A percentile compares a stretch with the other conserved stretches of the same genome.
phyloP scores from a whole-genome alignment of 495 filamentous ascomycete genomes.

The Thozetella sp. region DNA sequence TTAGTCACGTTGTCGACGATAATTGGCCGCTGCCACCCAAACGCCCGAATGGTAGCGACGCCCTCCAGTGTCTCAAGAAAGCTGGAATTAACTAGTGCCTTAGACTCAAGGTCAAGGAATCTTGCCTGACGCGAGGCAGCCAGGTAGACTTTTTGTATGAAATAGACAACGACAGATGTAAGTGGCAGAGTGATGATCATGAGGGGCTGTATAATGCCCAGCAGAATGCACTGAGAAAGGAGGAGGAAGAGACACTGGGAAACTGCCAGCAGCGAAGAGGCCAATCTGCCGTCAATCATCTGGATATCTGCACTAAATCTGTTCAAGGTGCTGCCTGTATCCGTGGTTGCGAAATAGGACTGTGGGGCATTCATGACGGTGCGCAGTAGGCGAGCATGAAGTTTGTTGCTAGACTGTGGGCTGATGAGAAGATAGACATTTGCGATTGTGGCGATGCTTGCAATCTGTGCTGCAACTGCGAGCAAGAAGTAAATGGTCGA shows the following conservation, averaged over 20 bases:
- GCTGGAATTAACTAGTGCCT: conserved; percentile 62
- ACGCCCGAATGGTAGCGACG: conserved; percentile 47
- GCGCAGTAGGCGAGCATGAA: conserved; percentile 6
- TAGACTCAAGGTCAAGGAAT: conserved; percentile 65
- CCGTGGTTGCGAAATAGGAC: conserved; percentile 4
- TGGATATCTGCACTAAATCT: not conserved
- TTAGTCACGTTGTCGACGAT: conserved; percentile 22
- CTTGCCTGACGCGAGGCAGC: conserved; percentile 67
- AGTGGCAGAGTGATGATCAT: not conserved
- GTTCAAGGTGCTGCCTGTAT: not conserved
- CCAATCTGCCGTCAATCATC: not conserved
- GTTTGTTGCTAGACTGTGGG: conserved; percentile 6
- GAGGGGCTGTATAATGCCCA: not conserved
- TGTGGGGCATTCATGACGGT: conserved; percentile 15
- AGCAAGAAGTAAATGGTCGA: conserved; percentile 11
- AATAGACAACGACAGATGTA: not conserved
- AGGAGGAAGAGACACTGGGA: not conserved
- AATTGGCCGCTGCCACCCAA: conserved; percentile 37
- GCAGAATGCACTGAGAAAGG: not conserved
- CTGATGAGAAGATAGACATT: conserved; percentile 12
- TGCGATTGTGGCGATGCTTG: not conserved
- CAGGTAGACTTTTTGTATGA: conserved; percentile 64
- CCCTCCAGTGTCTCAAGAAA: conserved; percentile 55
- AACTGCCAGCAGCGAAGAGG: not conserved
- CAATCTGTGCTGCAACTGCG: conserved; percentile 3